Percentiles rank a stretch among this genome's conserved stretches.
These are phyloP conservation scores for Aspergillus persii DNA, from an alignment of 2,329 filamentous ascomycete genomes.

Conservation along the genomic window DNA sequence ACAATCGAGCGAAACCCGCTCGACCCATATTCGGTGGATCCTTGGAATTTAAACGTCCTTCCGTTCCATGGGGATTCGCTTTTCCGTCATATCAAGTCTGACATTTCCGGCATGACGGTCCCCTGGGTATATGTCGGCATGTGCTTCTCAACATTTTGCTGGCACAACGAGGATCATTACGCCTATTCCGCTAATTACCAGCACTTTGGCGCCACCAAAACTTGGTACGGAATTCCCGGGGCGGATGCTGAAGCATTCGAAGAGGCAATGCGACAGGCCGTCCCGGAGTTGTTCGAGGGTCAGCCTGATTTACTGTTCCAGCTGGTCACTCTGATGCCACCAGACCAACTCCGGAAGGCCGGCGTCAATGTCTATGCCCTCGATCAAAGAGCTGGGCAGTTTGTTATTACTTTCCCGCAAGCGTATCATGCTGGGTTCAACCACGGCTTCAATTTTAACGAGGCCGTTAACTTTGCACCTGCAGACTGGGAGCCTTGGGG, in stretches of 20 bases:
- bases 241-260: constrained; percentile 94
- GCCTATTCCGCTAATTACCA: constrained; percentile 98
- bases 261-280: constrained; percentile 88
- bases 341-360: constrained; percentile 87
- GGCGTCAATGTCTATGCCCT: constrained; percentile 90
- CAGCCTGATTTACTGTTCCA: constrained; percentile 96
- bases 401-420: constrained; percentile 94
- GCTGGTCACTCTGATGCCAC: constrained; percentile 90
- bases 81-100: constrained; percentile 95
- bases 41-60: constrained; percentile 93
- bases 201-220: constrained; percentile 97
- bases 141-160: constrained; percentile 99
- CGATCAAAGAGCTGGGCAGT: constrained; percentile 93
- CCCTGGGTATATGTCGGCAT: constrained; percentile 99
- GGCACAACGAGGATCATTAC: constrained; percentile 99
- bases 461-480: constrained; percentile 97
- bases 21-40: constrained; percentile 82
- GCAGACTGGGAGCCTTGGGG: constrained; percentile 93
- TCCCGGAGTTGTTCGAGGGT: constrained; percentile 94
- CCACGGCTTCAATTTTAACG: constrained; percentile 98
- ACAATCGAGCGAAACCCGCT: constrained; percentile 88
- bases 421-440: constrained; percentile 98
- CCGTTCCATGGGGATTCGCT: constrained; percentile 88
- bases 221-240: constrained; percentile 96
- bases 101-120: constrained; percentile 98